These are phyloP conservation scores for Ustilago bromivora DNA, from an alignment of 1,284 basidiomycete species.

Conservation along the genomic window DNA sequence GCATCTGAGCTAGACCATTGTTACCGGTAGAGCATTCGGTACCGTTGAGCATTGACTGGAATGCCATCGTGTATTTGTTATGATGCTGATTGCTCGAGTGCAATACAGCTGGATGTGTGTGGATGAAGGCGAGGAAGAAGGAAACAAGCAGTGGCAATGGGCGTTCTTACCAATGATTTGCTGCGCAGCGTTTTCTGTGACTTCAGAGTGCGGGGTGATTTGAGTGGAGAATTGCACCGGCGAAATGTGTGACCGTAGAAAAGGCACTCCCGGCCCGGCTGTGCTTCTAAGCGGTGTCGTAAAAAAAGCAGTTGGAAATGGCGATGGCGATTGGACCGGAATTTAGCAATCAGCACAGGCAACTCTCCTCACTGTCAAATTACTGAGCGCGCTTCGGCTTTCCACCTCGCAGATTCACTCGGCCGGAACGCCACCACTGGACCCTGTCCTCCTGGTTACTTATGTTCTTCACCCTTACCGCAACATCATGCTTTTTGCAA, in stretches of 20 bases:
- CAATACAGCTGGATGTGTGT: not conserved
- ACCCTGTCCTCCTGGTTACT: not conserved
- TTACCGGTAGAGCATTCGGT: constrained; percentile 86
- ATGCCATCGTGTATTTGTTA: constrained; percentile 63
- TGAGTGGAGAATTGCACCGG: constrained; percentile 9
- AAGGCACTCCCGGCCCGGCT: constrained; percentile 6
- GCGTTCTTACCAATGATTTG: not conserved
- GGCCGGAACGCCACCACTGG: not conserved
- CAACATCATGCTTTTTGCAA: too few species aligned
- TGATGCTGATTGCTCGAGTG: not conserved
- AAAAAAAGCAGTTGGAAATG: not conserved
- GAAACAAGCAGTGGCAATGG: constrained; percentile 3
- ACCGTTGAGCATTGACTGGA: constrained; percentile 81
- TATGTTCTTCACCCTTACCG: too few species aligned
- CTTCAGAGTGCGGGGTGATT: constrained; percentile 6
- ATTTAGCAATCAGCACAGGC: not conserved
- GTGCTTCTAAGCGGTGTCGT: constrained; percentile 1
- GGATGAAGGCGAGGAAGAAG: constrained; percentile 1
- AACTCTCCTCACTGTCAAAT: not conserved
- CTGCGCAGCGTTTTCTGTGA: constrained; percentile 12
- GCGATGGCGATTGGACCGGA: constrained; percentile 9
- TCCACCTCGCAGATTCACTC: constrained; percentile 4
- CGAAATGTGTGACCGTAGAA: constrained; percentile 1
- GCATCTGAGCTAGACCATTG: constrained; percentile 88
- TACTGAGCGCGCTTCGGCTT: constrained; percentile 5